phyloP scores from a whole-genome alignment of 805 yeast species.

The Schwanniomyces polymorphus region DNA sequence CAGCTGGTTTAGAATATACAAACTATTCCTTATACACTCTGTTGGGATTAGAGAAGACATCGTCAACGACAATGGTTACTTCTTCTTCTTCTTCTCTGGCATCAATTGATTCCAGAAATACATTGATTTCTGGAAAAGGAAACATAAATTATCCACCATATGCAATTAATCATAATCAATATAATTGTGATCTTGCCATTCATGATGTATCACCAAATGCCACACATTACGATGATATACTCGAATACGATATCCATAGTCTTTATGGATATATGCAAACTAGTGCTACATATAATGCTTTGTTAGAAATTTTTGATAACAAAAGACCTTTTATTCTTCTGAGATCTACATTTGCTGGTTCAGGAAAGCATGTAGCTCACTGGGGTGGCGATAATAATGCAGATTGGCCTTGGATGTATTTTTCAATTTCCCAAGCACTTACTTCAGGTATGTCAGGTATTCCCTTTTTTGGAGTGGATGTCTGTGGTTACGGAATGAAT shows the following conservation, averaged over 20 bases:
- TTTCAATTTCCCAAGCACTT: slow-evolving; percentile 25
- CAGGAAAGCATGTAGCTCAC: slow-evolving; percentile 18
- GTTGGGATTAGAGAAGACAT: no score
- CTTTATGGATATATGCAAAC: slow-evolving; percentile 22
- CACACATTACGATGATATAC: slow-evolving; percentile 25
- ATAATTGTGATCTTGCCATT: slow-evolving; percentile 17
- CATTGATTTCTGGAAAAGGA: slow-evolving; percentile 19
- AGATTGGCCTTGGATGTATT: slow-evolving; percentile 17
- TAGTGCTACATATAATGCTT: slow-evolving; percentile 18
- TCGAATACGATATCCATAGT: slow-evolving; percentile 26
- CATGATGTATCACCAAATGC: slow-evolving; percentile 28
- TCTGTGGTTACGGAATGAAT: slow-evolving; percentile 22
- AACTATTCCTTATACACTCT: slow-evolving; percentile 12
- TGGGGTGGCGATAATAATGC: slow-evolving; percentile 27
- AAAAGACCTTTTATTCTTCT: slow-evolving; percentile 24
- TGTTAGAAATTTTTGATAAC: slow-evolving; percentile 13
- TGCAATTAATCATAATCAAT: slow-evolving; percentile 26
- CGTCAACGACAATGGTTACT: slow-evolving; percentile 8
- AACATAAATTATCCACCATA: slow-evolving; percentile 34
- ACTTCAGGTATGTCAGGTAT: slow-evolving; percentile 19
- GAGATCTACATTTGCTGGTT: slow-evolving; percentile 22
- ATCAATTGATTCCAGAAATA: slow-evolving; percentile 12
- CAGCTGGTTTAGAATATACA: slow-evolving; percentile 13
- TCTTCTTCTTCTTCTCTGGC: slow-evolving; percentile 9
- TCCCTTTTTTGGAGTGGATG: slow-evolving; percentile 27